Evolutionary conservation across 345 rosid species (phyloP).

Genomic region (Physaria fendleri): DNA sequence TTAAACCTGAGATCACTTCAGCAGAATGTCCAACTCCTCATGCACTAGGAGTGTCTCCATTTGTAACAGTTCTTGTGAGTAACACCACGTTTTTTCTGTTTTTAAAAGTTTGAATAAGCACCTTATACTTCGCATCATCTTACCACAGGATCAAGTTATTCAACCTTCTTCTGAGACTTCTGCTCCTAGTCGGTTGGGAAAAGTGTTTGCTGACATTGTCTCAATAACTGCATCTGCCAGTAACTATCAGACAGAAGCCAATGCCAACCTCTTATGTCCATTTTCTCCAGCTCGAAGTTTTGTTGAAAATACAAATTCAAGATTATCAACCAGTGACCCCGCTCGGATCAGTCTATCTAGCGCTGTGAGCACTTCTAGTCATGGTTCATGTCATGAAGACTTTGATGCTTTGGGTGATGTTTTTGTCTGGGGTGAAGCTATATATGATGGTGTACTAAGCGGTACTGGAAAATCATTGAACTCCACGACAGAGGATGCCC

Average conservation of each 20-base stretch:
- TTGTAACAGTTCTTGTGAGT: conserved; percentile 49
- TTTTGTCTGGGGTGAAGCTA: conserved; percentile 90
- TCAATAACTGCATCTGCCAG: conserved; percentile 46
- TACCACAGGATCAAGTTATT: conserved; percentile 48
- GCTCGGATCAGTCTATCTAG: conserved; percentile 73
- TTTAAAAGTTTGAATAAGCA: background rate
- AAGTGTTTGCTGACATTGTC: conserved; percentile 61
- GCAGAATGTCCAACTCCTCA: conserved; percentile 43
- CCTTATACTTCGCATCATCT: conserved; percentile 12
- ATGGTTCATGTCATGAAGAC: conserved; percentile 68
- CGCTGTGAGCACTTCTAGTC: conserved; percentile 82
- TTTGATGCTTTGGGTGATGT: conserved; percentile 83
- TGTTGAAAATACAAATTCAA: conserved; percentile 46
- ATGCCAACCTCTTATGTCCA: conserved; percentile 27
- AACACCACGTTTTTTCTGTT: conserved; percentile 13
- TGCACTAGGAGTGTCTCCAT: conserved; percentile 41
- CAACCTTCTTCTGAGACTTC: conserved; percentile 39
- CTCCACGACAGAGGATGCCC: conserved; percentile 41
- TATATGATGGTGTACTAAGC: conserved; percentile 50
- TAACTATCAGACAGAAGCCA: conserved; percentile 40
- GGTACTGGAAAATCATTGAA: conserved; percentile 35
- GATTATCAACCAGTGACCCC: conserved; percentile 53
- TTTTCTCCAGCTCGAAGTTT: conserved; percentile 19
- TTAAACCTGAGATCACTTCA: conserved; percentile 39
- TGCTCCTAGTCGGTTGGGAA: conserved; percentile 54